Conservation (phyloP, 2,329 filamentous ascomycete genomes). For the Phaeosphaeria sp. region DNA sequence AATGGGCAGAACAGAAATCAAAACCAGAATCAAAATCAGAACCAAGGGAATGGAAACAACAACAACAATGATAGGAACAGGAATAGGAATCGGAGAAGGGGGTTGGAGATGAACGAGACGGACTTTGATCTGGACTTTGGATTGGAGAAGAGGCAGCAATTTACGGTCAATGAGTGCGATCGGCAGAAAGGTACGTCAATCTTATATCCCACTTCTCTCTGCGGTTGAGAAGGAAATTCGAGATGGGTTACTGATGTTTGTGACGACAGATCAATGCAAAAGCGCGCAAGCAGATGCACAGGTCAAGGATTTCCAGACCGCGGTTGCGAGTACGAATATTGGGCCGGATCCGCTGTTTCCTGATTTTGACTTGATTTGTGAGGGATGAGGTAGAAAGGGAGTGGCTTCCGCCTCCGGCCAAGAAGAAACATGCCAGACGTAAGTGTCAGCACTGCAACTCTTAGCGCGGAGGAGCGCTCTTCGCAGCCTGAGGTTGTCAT, state of each 20-base stretch:
- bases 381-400: constrained; percentile 15
- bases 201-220: too few species aligned
- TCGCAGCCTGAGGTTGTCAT: background rate
- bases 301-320: constrained; percentile 35
- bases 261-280: constrained; percentile 36
- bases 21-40: background rate
- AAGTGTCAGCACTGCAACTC: background rate
- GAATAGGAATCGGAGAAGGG: background rate
- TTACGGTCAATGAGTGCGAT: constrained; percentile 30
- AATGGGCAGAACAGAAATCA: background rate
- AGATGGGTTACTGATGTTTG: background rate
- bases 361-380: constrained; percentile 49
- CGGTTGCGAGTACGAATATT: constrained; percentile 40
- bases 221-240: too few species aligned
- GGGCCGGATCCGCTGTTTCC: constrained; percentile 47
- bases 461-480: background rate
- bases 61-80: constrained; percentile 6
- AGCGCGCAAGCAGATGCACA: constrained; percentile 32
- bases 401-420: background rate
- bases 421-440: background rate
- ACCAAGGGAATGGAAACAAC: constrained; percentile 1
- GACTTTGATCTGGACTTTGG: background rate
- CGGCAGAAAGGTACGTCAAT: constrained; percentile 30
- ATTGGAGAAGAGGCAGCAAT: constrained; percentile 9
- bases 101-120: background rate